Base-by-base conservation (phyloP, 1,139 yeast genomes). In the Zygoascus sp. region DNA sequence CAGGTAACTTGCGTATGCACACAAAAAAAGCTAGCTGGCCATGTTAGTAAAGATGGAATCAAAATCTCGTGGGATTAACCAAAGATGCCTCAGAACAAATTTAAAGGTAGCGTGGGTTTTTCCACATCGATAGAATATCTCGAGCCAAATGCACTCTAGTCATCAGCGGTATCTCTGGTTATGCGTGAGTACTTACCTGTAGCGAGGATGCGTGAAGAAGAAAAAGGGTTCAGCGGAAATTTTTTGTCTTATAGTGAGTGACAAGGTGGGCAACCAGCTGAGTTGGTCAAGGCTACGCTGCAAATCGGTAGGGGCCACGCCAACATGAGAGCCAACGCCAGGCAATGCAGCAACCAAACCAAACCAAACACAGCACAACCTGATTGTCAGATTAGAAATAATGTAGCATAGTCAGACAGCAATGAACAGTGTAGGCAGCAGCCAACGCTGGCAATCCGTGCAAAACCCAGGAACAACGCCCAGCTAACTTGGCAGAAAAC, bases 61-160 rank as follows among this genome's bases (percentile, higher is more conserved):
- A 27, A 34, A 13, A n/a, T 16, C 15, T n/a, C 17, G 17, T 13
- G 11, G 40, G 37, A 42, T 23, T 10, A 23, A 23, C 7, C 27
- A 23, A 10, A 30, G 17, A 30, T 13, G 34, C 56, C 60, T 71
- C 74, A 66, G 65, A 63, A 58, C 13, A 61, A 57, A 60, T 58
- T 58, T 46, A 65, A 75, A 83, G 90, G 90, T 83, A 83, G 90
- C 94, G 80, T 75, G 90, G 78, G 69, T 83, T 82, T 83, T 83
- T 84, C 94, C 94, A 84, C 94, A 84, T 75, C 85, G 86, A 83
- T 52, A 45, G 47, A 50, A 66, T 53, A 86, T 82, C 92, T 84
- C 92, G 94, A 84, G 94, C 92, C 94, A 84, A 84, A 84, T 84
- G 94, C 94, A 83, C 92, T 84, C 90, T 69, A 66, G 82, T 83